Evolutionary conservation across 352 stramenopile genomes (phyloP).

Genomic region (Phytophthora tentaculata): DNA sequence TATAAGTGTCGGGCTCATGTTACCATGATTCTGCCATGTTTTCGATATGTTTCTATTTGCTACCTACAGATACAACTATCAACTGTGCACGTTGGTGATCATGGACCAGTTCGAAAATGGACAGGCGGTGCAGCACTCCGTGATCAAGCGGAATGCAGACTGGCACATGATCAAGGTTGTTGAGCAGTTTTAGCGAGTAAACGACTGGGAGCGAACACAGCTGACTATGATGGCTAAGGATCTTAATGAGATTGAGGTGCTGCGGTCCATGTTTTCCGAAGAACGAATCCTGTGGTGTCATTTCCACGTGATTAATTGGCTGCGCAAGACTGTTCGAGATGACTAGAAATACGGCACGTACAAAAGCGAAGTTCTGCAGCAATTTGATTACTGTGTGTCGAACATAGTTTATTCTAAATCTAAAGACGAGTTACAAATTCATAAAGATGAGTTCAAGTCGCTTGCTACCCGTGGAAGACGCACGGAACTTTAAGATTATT

Average conservation of each 20-base stretch:
- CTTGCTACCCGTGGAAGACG: not conserved
- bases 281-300: not conserved
- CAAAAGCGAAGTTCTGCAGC: not conserved
- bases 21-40: not conserved
- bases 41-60: no score
- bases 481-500: not conserved
- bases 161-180: no score
- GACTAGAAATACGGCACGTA: not conserved
- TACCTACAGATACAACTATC: not conserved
- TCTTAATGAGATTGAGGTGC: not conserved
- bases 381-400: not conserved
- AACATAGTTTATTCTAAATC: slow-evolving; percentile 1
- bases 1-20: no score
- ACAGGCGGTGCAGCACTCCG: not conserved
- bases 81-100: not conserved
- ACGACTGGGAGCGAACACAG: no score
- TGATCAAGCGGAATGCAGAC: no score
- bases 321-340: not conserved
- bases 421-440: not conserved
- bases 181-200: no score
- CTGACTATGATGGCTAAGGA: not conserved
- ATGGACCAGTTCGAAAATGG: not conserved
- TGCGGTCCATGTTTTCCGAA: not conserved
- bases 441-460: not conserved
- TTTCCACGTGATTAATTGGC: not conserved